These are phyloP conservation scores for Coemansia sp. DNA, from an alignment of 192 early-diverging fungal species.

Conservation along the genomic window DNA sequence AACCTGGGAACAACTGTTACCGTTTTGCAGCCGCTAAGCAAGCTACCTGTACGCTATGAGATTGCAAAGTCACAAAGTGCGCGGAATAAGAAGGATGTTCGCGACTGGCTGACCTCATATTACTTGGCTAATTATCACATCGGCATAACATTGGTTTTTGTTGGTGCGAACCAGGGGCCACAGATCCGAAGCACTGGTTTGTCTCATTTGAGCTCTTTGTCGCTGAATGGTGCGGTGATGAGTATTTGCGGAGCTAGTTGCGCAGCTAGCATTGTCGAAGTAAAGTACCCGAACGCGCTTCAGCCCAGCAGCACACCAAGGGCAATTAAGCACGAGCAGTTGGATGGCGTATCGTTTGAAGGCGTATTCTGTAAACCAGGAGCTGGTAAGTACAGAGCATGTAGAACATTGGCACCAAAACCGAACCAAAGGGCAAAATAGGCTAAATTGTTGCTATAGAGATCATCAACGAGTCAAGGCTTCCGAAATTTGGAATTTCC, in stretches of 20 bases:
- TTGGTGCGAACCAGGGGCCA: neutral
- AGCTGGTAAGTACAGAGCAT: neutral
- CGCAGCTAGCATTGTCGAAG: neutral
- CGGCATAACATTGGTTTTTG: slow-evolving; percentile 10
- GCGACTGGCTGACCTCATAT: slow-evolving; percentile 25
- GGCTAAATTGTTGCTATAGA: neutral
- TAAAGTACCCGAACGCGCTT: neutral
- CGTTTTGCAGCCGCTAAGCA: slow-evolving; percentile 34
- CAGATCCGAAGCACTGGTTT: neutral
- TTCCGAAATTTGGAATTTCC: slow-evolving; percentile 8
- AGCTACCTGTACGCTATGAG: slow-evolving; percentile 35
- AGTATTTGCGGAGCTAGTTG: slow-evolving; percentile 11
- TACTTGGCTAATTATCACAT: slow-evolving; percentile 30
- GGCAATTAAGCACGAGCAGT: neutral
- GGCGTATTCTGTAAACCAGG: slow-evolving; percentile 17
- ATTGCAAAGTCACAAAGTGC: slow-evolving; percentile 26
- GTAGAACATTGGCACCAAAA: neutral
- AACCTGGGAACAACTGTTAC: slow-evolving; percentile 31
- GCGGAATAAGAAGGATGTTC: slow-evolving; percentile 20
- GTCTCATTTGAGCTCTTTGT: neutral
- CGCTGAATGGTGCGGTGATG: slow-evolving; percentile 14
- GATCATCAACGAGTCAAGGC: neutral
- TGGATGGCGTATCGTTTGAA: slow-evolving; percentile 23
- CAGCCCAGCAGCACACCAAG: neutral
- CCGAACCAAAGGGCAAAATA: neutral